Evolutionary conservation across 2,329 filamentous ascomycete genomes (phyloP).

Genomic region (Huntiella bhutanensis): DNA sequence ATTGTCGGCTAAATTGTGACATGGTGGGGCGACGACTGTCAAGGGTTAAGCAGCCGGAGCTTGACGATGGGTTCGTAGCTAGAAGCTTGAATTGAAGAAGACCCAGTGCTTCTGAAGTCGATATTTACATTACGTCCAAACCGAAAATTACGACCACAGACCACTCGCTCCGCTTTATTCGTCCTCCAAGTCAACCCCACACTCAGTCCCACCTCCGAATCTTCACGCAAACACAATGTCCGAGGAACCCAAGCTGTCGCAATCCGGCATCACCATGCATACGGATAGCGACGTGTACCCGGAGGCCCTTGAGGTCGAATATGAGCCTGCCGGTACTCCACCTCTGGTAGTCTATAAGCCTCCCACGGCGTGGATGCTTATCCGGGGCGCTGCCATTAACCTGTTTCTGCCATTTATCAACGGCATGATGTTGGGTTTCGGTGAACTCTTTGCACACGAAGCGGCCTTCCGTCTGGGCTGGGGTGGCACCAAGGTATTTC

Average conservation of each 20-base stretch:
- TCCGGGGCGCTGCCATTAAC: constrained; percentile 86
- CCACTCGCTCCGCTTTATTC: neutral
- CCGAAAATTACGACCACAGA: too few species aligned
- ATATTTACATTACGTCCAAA: too few species aligned
- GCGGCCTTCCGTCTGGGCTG: constrained; percentile 83
- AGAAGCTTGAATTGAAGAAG: too few species aligned
- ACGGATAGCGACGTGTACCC: constrained; percentile 76
- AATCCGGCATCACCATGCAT: constrained; percentile 57
- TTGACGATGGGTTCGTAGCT: too few species aligned
- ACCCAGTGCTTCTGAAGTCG: too few species aligned
- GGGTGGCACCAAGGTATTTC: constrained; percentile 70
- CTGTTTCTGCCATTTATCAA: constrained; percentile 91
- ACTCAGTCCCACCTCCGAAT: neutral
- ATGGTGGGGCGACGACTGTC: neutral
- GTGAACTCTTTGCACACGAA: constrained; percentile 92
- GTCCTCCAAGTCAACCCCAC: neutral
- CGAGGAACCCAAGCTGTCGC: constrained; percentile 26
- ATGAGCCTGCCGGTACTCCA: constrained; percentile 37
- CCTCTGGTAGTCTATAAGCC: constrained; percentile 72
- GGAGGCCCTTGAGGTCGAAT: constrained; percentile 43
- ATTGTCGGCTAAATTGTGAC: neutral
- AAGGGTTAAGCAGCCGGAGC: too few species aligned
- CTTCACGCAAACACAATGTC: constrained; percentile 2
- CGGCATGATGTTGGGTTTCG: constrained; percentile 94
- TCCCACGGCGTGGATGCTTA: constrained; percentile 66